phyloP scores from a whole-genome alignment of 2,329 filamentous ascomycete species.

The Diaporthe citrichinensis region DNA sequence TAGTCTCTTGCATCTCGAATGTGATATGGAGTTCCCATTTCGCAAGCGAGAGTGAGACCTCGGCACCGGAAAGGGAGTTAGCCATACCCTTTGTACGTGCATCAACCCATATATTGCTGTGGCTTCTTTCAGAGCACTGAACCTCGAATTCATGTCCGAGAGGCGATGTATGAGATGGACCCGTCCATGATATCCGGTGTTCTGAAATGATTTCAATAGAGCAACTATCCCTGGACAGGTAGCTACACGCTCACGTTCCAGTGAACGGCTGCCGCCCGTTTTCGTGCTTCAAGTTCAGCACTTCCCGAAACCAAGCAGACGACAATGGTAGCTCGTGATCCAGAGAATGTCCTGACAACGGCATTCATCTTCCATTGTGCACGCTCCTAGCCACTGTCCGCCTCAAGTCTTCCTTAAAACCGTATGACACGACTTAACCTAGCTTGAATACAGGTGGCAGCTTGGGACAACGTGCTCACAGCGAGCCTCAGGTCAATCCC shows the following conservation, averaged over 20 bases:
- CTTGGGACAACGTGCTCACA: neutral
- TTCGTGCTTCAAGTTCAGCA: neutral
- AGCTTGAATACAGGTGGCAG: neutral
- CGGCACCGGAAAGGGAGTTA: no score
- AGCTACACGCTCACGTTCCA: neutral
- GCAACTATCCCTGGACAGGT: neutral
- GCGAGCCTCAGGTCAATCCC: neutral
- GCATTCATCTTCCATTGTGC: neutral
- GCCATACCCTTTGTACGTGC: neutral
- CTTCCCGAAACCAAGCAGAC: neutral
- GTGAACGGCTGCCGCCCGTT: neutral
- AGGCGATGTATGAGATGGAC: neutral
- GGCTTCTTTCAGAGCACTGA: neutral
- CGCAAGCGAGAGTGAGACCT: neutral
- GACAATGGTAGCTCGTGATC: no score
- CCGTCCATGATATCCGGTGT: neutral
- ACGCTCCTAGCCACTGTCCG: no score
- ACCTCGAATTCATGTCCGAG: neutral
- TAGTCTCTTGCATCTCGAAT: neutral
- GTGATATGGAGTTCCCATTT: neutral
- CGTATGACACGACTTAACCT: neutral
- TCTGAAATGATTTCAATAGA: neutral
- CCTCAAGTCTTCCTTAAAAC: neutral
- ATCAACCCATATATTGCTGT: neutral
- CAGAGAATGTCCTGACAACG: neutral